phyloP scores from a whole-genome alignment of 257 asterid species.

The Solanum appendiculatum region DNA sequence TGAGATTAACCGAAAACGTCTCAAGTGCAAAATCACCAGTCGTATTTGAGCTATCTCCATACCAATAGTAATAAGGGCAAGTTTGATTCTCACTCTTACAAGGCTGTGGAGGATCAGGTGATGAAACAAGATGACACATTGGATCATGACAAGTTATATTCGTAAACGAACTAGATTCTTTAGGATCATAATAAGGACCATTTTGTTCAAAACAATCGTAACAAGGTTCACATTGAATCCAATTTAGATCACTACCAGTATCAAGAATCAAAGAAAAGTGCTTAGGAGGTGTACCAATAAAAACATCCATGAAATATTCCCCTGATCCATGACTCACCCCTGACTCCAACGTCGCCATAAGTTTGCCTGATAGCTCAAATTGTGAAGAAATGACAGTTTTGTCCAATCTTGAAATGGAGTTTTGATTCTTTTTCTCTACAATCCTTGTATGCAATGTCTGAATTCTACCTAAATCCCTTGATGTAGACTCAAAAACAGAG shows the following conservation, averaged over 20 bases:
- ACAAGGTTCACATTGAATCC: conserved; percentile 93
- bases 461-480: conserved; percentile 59
- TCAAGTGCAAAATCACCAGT: conserved; percentile 84
- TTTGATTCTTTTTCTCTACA: conserved; percentile 47
- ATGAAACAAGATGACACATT: conserved; percentile 55
- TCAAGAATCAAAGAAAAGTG: conserved; percentile 79
- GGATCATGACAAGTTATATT: conserved; percentile 68
- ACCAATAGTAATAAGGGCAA: conserved; percentile 91
- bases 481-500: conserved; percentile 38
- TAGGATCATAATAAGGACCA: conserved; percentile 66
- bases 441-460: conserved; percentile 62
- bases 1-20: conserved; percentile 71
- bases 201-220: conserved; percentile 80
- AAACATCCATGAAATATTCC: conserved; percentile 89
- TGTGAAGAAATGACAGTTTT: conserved; percentile 17
- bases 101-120: conserved; percentile 61
- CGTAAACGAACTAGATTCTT: conserved; percentile 32
- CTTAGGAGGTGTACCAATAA: conserved; percentile 79
- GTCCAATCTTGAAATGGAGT: conserved; percentile 25
- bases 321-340: conserved; percentile 52
- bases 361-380: conserved; percentile 26
- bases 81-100: conserved; percentile 39
- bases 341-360: conserved; percentile 76
- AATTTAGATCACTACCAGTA: conserved; percentile 90
- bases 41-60: conserved; percentile 86